A percentile compares a stretch with the other conserved stretches of the same genome.
Evolutionary conservation across 2,329 filamentous ascomycete species (phyloP).

Genomic region (Fusarium chlamydosporum): DNA sequence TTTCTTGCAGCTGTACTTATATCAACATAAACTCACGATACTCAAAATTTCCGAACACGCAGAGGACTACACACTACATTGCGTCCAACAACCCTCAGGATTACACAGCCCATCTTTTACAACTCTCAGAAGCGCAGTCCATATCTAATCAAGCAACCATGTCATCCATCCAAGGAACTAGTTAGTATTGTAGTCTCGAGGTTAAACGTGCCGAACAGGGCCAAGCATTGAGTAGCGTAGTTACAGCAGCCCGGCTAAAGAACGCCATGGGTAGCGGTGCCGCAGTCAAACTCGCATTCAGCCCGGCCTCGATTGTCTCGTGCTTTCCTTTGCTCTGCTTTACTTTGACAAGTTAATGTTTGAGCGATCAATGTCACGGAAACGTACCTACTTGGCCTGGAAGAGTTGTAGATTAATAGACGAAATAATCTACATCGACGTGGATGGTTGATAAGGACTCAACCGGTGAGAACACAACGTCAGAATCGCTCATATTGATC

Average conservation of each 20-base stretch:
- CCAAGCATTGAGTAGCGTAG: conserved; percentile 27
- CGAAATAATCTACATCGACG: conserved; percentile 18
- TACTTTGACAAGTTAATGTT: conserved; percentile 1
- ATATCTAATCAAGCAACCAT: conserved; percentile 6
- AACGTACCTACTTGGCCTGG: not conserved
- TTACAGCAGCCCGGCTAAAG: conserved; percentile 35
- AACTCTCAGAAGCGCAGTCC: not conserved
- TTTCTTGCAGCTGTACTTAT: too few species aligned
- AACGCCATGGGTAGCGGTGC: conserved; percentile 43
- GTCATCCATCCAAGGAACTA: conserved; percentile 9
- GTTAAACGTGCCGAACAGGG: conserved; percentile 42
- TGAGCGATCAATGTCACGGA: not conserved
- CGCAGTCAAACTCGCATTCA: conserved; percentile 11
- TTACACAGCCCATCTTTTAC: not conserved
- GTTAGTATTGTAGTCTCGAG: conserved; percentile 25
- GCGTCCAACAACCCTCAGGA: not conserved
- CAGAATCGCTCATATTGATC: conserved; percentile 18
- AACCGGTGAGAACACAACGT: conserved; percentile 28
- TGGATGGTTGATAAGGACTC: conserved; percentile 36
- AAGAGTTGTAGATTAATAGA: conserved; percentile 1
- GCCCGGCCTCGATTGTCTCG: conserved; percentile 22
- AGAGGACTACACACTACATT: not conserved
- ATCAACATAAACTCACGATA: conserved; percentile 7
- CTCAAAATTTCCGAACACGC: conserved; percentile 35
- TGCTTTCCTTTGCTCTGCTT: conserved; percentile 1